Conservation (phyloP, 495 filamentous ascomycete species). For the Xylaria flabelliformis region DNA sequence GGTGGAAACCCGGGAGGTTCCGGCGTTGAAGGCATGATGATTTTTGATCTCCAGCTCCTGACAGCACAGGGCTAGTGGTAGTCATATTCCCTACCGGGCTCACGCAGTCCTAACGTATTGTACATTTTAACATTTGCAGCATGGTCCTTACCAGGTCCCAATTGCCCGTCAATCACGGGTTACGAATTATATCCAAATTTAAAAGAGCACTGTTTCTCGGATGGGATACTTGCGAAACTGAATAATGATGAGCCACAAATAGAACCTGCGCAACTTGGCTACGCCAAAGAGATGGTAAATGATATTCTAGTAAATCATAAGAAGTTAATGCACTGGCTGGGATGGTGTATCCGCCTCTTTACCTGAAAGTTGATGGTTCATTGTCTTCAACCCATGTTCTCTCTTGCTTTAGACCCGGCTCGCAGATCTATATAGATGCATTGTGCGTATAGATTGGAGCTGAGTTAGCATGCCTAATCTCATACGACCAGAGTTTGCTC, state of each 20-base stretch:
- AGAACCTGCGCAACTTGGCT: background rate
- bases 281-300: background rate
- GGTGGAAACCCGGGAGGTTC: slow-evolving; percentile 12
- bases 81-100: slow-evolving; percentile 23
- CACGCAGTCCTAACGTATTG: slow-evolving; percentile 30
- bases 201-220: background rate
- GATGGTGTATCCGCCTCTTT: background rate
- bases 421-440: background rate
- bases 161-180: background rate
- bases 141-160: background rate
- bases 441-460: background rate
- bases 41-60: slow-evolving; percentile 7
- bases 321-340: background rate
- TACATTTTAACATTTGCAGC: slow-evolving; percentile 22
- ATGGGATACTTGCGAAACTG: background rate
- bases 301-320: background rate
- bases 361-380: background rate
- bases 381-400: background rate
- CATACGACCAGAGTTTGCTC: background rate
- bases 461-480: background rate
- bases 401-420: background rate
- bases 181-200: background rate
- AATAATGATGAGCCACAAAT: background rate
- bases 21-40: slow-evolving; percentile 27
- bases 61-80: slow-evolving; percentile 6